Evolutionary conservation across 2,329 filamentous ascomycete genomes (phyloP).

Genomic region (Periconia macrospinosa): DNA sequence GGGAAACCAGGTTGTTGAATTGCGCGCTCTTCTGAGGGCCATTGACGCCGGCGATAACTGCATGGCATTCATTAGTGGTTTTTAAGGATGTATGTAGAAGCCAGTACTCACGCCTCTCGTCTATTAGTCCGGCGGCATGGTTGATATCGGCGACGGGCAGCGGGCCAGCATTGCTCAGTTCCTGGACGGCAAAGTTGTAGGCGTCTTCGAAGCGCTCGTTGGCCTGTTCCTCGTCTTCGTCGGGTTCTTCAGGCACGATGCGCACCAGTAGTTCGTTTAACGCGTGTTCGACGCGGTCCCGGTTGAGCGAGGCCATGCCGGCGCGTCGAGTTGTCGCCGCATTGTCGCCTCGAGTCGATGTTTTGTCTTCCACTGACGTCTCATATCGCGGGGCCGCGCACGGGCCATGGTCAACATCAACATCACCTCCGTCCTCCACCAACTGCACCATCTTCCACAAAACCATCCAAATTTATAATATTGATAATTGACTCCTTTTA

Average conservation of each 20-base stretch:
- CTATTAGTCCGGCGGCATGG: constrained; percentile 90
- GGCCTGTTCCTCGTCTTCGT: constrained; percentile 67
- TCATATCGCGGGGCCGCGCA: constrained; percentile 2
- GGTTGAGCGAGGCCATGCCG: constrained; percentile 38
- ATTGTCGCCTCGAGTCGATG: not conserved
- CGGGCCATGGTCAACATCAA: too few relatives aligned
- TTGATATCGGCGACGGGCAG: constrained; percentile 73
- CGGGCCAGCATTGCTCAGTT: constrained; percentile 49
- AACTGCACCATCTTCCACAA: too few relatives aligned
- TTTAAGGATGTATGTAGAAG: too few relatives aligned
- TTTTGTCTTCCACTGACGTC: constrained; percentile 1
- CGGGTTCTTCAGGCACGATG: constrained; percentile 66
- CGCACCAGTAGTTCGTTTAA: constrained; percentile 78
- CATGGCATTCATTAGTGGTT: constrained; percentile 10
- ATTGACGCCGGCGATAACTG: constrained; percentile 73
- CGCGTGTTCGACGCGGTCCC: constrained; percentile 72
- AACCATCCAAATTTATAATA: too few relatives aligned
- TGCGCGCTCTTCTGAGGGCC: constrained; percentile 70
- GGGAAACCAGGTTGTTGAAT: constrained; percentile 89
- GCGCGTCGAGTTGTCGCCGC: constrained; percentile 21
- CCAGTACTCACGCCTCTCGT: constrained; percentile 62
- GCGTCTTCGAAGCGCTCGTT: constrained; percentile 70
- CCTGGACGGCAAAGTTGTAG: constrained; percentile 53
- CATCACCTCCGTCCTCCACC: too few relatives aligned
- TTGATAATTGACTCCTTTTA: not conserved